Evolutionary conservation across 192 early-diverging fungal genomes (phyloP), one percentile per base, ranked within the genome.

Genomic region (Linderina pennispora): DNA sequence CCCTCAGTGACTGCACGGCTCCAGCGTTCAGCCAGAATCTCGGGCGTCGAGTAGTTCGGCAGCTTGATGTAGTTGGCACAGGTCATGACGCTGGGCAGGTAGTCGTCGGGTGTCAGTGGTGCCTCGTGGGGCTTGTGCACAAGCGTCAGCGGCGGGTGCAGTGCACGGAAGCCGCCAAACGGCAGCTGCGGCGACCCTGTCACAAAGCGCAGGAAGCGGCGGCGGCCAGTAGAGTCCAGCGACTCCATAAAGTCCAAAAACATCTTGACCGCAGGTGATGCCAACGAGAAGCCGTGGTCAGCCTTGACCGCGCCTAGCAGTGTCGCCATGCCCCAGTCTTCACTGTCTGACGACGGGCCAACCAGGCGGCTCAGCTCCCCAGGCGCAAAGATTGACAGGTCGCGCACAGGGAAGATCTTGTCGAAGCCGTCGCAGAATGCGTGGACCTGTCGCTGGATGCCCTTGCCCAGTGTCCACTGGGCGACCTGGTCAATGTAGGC

Each of bases 21-120:
- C 57, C 94, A 77, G 59, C 82, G 75, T 40, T 65, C 59, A 21
- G 63, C 67, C 68, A 91, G 75, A 0, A 87, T 68, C 11, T 76
- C 77, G 34, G 77, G 70, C 16, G 55, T 55, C 10, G 81, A 74
- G 58, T 95, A 97, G 17, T 81, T 84, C 15, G 94, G 94, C 52
- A 97, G 75, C 62, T 97, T 97, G 38, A 97, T 75, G 50, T 91
- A 91, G 53, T 97, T 94, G 37, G 80, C 89, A 57, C 94, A 97
- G 3, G 94, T 97, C 94, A 97, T 97, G 19, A 97, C 94, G 18
- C 81, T 86, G 16, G 94, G 94, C 55, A 97, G 56, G 43, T 84
- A 91, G 32, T 84, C 82, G 54, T 96, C 89, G 0, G 85, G 63
- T 5, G 43, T 65, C 19, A 80, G 49, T 19, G 84, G 79, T n/a